Evolutionary conservation across 2,329 filamentous ascomycete species (phyloP).

Genomic region (Diplodia intermedia): DNA sequence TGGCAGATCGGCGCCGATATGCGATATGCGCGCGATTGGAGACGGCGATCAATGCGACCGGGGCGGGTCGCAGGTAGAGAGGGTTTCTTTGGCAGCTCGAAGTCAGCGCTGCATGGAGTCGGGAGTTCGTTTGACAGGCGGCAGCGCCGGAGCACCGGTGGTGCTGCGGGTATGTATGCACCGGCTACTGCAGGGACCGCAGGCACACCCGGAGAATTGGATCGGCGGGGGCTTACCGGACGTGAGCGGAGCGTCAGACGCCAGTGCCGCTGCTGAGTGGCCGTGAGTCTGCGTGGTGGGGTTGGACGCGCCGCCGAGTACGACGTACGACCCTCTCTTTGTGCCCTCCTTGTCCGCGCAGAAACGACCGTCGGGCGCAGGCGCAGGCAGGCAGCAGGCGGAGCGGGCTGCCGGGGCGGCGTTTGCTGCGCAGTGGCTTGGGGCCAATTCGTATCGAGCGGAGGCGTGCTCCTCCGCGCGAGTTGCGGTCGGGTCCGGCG

Average conservation of each 20-base stretch:
- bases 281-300: slow-evolving; percentile 11
- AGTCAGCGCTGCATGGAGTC: slow-evolving; percentile 26
- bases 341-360: too few species aligned
- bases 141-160: slow-evolving; percentile 9
- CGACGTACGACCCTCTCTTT: background rate
- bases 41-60: slow-evolving; percentile 26
- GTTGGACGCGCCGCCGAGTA: background rate
- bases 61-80: slow-evolving; percentile 22
- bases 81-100: slow-evolving; percentile 1
- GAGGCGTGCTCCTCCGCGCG: slow-evolving; percentile 1
- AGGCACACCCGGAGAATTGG: slow-evolving; percentile 22
- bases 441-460: slow-evolving; percentile 16
- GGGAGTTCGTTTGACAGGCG: slow-evolving; percentile 13
- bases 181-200: slow-evolving; percentile 25
- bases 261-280: slow-evolving; percentile 21
- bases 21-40: slow-evolving; percentile 25
- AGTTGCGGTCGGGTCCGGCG: slow-evolving; percentile 1
- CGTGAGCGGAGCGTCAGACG: background rate
- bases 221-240: slow-evolving; percentile 29
- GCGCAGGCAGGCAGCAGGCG: slow-evolving; percentile 15
- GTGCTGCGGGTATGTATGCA: slow-evolving; percentile 14
- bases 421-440: slow-evolving; percentile 17
- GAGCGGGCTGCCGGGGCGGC: slow-evolving; percentile 1
- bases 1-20: slow-evolving; percentile 28
- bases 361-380: background rate